Evolutionary conservation across 2,329 filamentous ascomycete species (phyloP).

Genomic region (Mycosphaerelloides madeirae): DNA sequence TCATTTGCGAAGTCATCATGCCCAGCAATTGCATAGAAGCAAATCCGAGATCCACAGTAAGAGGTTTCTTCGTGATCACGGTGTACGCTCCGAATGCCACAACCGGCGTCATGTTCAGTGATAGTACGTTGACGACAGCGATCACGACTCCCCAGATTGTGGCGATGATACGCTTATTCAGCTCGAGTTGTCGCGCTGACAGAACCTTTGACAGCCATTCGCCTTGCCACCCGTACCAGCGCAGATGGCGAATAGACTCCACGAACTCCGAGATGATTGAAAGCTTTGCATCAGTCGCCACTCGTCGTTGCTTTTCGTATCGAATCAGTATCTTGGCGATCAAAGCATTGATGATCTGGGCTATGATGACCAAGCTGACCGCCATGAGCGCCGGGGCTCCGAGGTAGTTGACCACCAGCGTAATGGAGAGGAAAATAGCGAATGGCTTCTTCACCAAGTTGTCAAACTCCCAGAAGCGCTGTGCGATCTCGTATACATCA

Average conservation of each 20-base stretch:
- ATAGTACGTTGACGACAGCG: slow-evolving; percentile 63
- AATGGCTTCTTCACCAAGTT: slow-evolving; percentile 71
- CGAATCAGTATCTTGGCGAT: slow-evolving; percentile 63
- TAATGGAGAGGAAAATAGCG: slow-evolving; percentile 67
- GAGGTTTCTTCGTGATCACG: slow-evolving; percentile 58
- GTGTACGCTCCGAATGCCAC: slow-evolving; percentile 80
- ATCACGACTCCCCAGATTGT: slow-evolving; percentile 61
- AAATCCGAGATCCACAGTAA: slow-evolving; percentile 79
- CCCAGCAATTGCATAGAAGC: slow-evolving; percentile 77
- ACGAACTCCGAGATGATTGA: slow-evolving; percentile 82
- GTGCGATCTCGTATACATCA: slow-evolving; percentile 76
- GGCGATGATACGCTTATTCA: slow-evolving; percentile 60
- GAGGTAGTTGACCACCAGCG: slow-evolving; percentile 71
- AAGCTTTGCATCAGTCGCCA: slow-evolving; percentile 70
- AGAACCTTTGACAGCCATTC: slow-evolving; percentile 68
- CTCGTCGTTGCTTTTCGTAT: slow-evolving; percentile 66
- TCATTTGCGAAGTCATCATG: slow-evolving; percentile 68
- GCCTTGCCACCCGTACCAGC: slow-evolving; percentile 79
- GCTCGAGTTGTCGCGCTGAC: slow-evolving; percentile 61
- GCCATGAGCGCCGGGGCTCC: slow-evolving; percentile 73
- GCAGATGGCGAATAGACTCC: slow-evolving; percentile 73
- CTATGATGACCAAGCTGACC: slow-evolving; percentile 55
- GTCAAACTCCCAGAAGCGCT: slow-evolving; percentile 80
- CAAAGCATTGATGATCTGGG: slow-evolving; percentile 64
- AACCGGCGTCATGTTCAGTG: slow-evolving; percentile 71